Conservation (phyloP, 2,329 filamentous ascomycete genomes). For the Botryosphaeria dothidea region DNA sequence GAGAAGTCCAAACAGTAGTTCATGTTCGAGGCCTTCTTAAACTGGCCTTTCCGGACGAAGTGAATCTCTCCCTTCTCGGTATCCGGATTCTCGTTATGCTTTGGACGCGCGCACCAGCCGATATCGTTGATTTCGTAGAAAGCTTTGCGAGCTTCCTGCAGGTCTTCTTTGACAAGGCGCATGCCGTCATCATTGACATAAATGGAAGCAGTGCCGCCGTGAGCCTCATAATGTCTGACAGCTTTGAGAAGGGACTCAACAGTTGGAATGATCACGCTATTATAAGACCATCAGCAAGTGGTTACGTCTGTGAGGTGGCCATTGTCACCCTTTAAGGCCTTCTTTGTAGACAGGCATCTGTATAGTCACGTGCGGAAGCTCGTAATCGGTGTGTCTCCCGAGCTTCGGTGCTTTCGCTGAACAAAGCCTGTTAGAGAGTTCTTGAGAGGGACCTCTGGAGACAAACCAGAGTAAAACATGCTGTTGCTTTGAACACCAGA, state of each 20-base stretch:
- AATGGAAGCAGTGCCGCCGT: conserved; percentile 74
- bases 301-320: not conserved
- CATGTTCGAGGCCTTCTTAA: conserved; percentile 67
- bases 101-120: conserved; percentile 51
- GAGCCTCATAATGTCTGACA: conserved; percentile 74
- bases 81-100: conserved; percentile 48
- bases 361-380: conserved; percentile 57
- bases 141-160: conserved; percentile 46
- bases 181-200: conserved; percentile 76
- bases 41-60: conserved; percentile 62
- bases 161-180: conserved; percentile 59
- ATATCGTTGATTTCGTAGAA: conserved; percentile 54
- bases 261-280: conserved; percentile 22
- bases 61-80: conserved; percentile 49
- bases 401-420: conserved; percentile 11
- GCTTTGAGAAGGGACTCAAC: not conserved
- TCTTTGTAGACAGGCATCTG: conserved; percentile 46
- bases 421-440: not conserved
- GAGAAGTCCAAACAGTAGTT: conserved; percentile 67
- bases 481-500: conserved; percentile 29
- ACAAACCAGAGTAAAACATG: conserved; percentile 29
- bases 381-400: conserved; percentile 1
- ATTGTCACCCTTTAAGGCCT: conserved; percentile 34
- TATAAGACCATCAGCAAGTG: conserved; percentile 6
- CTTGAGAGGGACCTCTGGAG: conserved; percentile 8